Base-by-base conservation (phyloP, 306 rosid genomes). In the Psophocarpus tetragonolobus region DNA sequence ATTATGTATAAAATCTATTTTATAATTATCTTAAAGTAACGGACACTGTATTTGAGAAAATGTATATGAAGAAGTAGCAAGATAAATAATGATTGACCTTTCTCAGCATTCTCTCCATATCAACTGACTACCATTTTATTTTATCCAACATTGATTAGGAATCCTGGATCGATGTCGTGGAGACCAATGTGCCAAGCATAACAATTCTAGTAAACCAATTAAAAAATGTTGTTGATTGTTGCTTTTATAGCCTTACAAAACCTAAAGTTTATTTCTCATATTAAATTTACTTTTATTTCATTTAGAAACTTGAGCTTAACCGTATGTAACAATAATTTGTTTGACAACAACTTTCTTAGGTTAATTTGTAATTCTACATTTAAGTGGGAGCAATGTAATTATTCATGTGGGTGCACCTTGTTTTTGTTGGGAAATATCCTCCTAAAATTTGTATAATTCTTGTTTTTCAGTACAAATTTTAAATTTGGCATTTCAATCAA, bases 121-220 rank as follows among this genome's bases (percentile, higher is more conserved):
- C 8, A 51, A 7, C 44, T 51, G 29, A 60, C 42, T 41, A 57
- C 9, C 10, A 17, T 32, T 11, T 79, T 32, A 17, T 73, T 26
- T 72, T 62, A 36, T 80, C 74, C 51, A 65, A 23, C 18, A 63
- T 71, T 61, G 26, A 8, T 17, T 29, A 20, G 36, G 68, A 44
- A 51, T 66, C 74, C 45, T 38, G 26, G 38, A n/a, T n/a, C n/a
- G n/a, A n/a, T n/a, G n/a, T n/a, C 23, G 18, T 42, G 0, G 24
- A 54, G 17, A 61, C 4, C 9, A 68, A 68, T 13, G 20, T 18
- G 41, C 14, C 57, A 27, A 6, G 50, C 33, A 30, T 30, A 32
- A 12, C 47, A 58, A 17, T 74, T 58, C 23, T 11, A 35, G 53
- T 54, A 54, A 73, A 73, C 23, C 32, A 29, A 3, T 30, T 23